Evolutionary conservation across 1,284 basidiomycete genomes (phyloP).

Genomic region (Microbotryum scabiosae): DNA sequence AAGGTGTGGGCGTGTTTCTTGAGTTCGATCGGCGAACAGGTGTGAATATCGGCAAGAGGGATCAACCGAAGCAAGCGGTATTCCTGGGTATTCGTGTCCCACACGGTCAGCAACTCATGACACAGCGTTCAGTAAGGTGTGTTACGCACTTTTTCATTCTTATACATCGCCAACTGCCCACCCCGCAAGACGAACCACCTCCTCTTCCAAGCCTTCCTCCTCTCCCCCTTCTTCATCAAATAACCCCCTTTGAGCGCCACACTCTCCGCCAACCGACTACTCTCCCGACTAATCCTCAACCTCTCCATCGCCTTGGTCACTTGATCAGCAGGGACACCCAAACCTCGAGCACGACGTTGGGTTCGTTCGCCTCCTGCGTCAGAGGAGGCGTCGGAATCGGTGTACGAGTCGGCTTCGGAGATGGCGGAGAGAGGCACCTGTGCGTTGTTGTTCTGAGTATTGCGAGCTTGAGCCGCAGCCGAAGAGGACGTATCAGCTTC

Average conservation of each 20-base stretch:
- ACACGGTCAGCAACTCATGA: conserved; percentile 37
- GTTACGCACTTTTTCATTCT: conserved; percentile 56
- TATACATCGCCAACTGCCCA: conserved; percentile 92
- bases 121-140: background rate
- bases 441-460: background rate
- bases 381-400: conserved; percentile 25
- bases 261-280: conserved; percentile 50
- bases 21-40: conserved; percentile 75
- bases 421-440: conserved; percentile 23
- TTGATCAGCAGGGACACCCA: background rate
- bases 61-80: conserved; percentile 86
- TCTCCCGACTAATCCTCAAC: conserved; percentile 9
- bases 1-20: conserved; percentile 87
- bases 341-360: background rate
- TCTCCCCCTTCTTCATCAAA: conserved; percentile 90
- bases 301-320: conserved; percentile 3
- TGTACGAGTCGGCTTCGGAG: conserved; percentile 22
- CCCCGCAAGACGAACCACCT: conserved; percentile 94
- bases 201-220: conserved; percentile 98
- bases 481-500: conserved; percentile 6
- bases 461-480: conserved; percentile 4
- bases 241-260: conserved; percentile 77
- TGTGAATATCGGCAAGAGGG: conserved; percentile 80
- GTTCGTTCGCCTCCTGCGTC: background rate
- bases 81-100: conserved; percentile 45